Evolutionary conservation across 306 rosid genomes (phyloP), one percentile per base, ranked within the genome.

Genomic region (Betula pendula): DNA sequence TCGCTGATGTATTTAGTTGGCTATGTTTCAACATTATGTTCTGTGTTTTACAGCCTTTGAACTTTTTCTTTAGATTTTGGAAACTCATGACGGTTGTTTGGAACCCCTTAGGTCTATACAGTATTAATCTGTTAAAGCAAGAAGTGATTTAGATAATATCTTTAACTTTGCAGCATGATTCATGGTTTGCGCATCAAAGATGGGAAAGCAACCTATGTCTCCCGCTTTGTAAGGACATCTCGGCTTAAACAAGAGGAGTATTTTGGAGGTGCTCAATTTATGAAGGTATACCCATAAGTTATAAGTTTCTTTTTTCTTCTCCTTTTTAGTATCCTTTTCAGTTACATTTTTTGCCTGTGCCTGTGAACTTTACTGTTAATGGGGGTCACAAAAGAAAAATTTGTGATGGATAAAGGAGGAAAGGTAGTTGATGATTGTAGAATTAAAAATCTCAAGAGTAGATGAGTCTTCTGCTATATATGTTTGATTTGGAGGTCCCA

Each of bases 181-280:
- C 97, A 95, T 82, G 98, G 98, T 74, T 53, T 95, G 87, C 96
- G 96, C 49, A 90, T 95, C 86, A 92, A 92, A 86, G 91, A 95
- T 83, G 98, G 98, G 70, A 95, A 89, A 84, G 97, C 97, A 42
- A 48, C 90, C 43, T 90, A 92, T 81, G 97, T 90, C 68, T 92
- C 98, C 56, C 98, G 96, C 40, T 95, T 79, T 68, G 91, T 95
- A 48, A 83, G 60, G 83, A 92, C 98, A 47, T 92, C 98, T 14
- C 93, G 95, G 66, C 82, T 95, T 75, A 95, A 86, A 88, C 98
- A 95, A 85, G 97, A 95, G 88, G 97, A 88, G 76, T 82, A 78
- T 82, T 95, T 95, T 80, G 91, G 92, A 79, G 89, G 86, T 59
- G n/a, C 98, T 74, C 90, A 92, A 82, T 95, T 95, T 81, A 87